These are phyloP conservation scores for Coemansia brasiliensis DNA, from an alignment of 192 early-diverging fungal genomes.

Conservation along the genomic window DNA sequence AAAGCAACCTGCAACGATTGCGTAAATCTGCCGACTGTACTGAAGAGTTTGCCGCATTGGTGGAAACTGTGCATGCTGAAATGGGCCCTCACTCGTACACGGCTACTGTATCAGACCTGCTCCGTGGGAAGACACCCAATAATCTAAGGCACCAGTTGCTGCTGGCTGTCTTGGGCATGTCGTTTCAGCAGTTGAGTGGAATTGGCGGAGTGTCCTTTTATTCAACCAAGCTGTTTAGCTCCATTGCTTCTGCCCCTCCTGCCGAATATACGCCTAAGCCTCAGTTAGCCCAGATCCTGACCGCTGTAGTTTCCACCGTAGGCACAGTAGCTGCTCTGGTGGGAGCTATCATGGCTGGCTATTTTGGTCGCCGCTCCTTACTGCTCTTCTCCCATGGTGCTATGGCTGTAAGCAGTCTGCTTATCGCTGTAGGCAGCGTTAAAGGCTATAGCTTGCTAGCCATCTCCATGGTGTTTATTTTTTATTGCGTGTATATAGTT, in stretches of 20 bases:
- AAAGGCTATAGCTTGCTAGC: conserved; percentile 47
- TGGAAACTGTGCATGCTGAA: conserved; percentile 29
- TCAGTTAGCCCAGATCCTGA: conserved; percentile 36
- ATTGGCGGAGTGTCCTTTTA: conserved; percentile 82
- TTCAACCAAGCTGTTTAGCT: conserved; percentile 68
- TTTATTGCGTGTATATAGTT: conserved; percentile 67
- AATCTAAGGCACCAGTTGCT: conserved; percentile 63
- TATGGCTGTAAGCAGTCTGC: conserved; percentile 59
- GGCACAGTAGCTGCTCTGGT: conserved; percentile 20
- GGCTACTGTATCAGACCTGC: conserved; percentile 44
- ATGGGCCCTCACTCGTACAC: conserved; percentile 15
- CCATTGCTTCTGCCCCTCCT: conserved; percentile 9
- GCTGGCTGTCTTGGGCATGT: conserved; percentile 60
- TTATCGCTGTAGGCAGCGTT: conserved; percentile 62
- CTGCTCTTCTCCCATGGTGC: conserved; percentile 62
- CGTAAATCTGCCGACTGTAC: conserved; percentile 56
- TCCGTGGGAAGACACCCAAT: conserved; percentile 56
- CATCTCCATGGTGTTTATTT: conserved; percentile 65
- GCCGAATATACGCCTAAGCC: conserved; percentile 18
- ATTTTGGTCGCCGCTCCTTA: conserved; percentile 66
- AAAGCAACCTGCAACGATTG: conserved; percentile 48
- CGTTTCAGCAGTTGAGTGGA: conserved; percentile 76
- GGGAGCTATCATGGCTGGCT: conserved; percentile 59
- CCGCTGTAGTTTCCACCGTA: conserved; percentile 22
- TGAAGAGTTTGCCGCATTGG: conserved; percentile 59